A percentile compares a stretch with the other conserved stretches of the same genome.
Evolutionary conservation across 768 basidiomycete genomes (phyloP).

Genomic region (Boletus rufocinnamomeus): DNA sequence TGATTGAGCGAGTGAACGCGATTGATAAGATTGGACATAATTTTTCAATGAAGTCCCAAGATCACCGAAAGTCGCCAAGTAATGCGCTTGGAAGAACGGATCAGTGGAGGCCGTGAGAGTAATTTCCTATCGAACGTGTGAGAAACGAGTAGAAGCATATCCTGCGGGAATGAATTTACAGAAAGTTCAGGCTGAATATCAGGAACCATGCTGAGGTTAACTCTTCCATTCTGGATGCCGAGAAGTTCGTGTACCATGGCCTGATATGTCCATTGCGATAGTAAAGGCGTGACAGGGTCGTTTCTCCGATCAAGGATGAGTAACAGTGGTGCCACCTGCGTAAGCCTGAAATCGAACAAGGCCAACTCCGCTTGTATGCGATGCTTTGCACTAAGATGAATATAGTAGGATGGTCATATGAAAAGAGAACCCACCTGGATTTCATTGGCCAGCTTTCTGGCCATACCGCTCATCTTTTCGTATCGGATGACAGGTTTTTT

Average conservation of each 20-base stretch:
- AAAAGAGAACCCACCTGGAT: slow-evolving; percentile 58
- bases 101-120: slow-evolving; percentile 90
- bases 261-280: slow-evolving; percentile 99
- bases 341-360: slow-evolving; percentile 90
- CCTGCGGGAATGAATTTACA: slow-evolving; percentile 44
- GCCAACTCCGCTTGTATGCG: slow-evolving; percentile 77
- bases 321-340: slow-evolving; percentile 84
- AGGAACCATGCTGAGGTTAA: slow-evolving; percentile 79
- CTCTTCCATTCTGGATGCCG: slow-evolving; percentile 92
- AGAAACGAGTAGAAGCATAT: slow-evolving; percentile 9
- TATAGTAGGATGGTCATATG: background rate
- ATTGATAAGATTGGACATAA: slow-evolving; percentile 93
- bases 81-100: slow-evolving; percentile 89
- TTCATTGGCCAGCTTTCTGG: slow-evolving; percentile 84
- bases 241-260: slow-evolving; percentile 98
- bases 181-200: slow-evolving; percentile 85
- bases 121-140: slow-evolving; percentile 66
- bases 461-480: slow-evolving; percentile 91
- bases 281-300: slow-evolving; percentile 93
- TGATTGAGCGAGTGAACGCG: slow-evolving; percentile 72
- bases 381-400: slow-evolving; percentile 49
- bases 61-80: slow-evolving; percentile 94
- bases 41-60: slow-evolving; percentile 87
- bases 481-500: slow-evolving; percentile 95
- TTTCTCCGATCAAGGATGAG: slow-evolving; percentile 94